A percentile compares a stretch with the other conserved stretches of the same genome.
These are phyloP conservation scores for Xylariaceae sp. DNA, from an alignment of 2,329 filamentous ascomycete species.

Conservation along the genomic window DNA sequence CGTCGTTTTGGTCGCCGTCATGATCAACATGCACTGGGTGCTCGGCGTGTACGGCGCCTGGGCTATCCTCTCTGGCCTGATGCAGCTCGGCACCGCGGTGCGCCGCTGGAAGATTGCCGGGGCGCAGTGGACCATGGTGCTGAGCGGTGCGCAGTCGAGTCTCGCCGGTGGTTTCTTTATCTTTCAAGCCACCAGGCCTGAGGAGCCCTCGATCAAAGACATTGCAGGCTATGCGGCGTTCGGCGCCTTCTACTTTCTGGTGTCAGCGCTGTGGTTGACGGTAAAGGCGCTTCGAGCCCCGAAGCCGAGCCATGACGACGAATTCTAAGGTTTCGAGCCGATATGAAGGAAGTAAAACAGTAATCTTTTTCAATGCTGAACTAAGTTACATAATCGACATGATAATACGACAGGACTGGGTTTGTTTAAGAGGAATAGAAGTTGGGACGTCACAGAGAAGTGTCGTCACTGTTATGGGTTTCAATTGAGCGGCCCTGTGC, in stretches of 20 bases:
- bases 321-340: constrained; percentile 10
- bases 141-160: constrained; percentile 27
- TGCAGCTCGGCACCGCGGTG: constrained; percentile 25
- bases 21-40: constrained; percentile 29
- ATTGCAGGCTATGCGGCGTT: constrained; percentile 29
- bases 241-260: constrained; percentile 27
- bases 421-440: too few species aligned
- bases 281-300: constrained; percentile 24
- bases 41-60: constrained; percentile 28
- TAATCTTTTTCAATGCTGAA: too few species aligned
- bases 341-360: too few species aligned
- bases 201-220: constrained; percentile 22
- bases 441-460: too few species aligned
- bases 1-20: constrained; percentile 17
- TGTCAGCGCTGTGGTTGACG: constrained; percentile 27
- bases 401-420: too few species aligned
- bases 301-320: constrained; percentile 19
- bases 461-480: too few species aligned
- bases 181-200: constrained; percentile 23
- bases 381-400: too few species aligned
- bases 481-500: too few species aligned
- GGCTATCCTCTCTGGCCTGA: constrained; percentile 27
- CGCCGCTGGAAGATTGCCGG: constrained; percentile 25
- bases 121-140: constrained; percentile 25
- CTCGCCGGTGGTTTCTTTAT: constrained; percentile 28